These are phyloP conservation scores for Adansonia digitata DNA, from an alignment of 345 rosid genomes.

Conservation along the genomic window DNA sequence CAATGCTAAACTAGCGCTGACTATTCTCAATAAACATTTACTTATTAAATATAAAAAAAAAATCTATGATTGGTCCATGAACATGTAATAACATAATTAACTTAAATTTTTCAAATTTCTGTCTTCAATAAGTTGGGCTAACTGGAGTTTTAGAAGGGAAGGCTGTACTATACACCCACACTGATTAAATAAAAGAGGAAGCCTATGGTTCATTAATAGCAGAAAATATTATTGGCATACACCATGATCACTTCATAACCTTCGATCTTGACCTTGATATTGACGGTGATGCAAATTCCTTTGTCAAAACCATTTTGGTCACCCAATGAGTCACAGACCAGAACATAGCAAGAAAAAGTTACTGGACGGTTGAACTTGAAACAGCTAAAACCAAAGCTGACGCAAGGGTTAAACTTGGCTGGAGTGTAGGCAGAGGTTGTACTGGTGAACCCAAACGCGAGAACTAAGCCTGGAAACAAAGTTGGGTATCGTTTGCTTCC, in stretches of 20 bases:
- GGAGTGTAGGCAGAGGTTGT: constrained; percentile 24
- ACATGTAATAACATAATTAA: too few species aligned
- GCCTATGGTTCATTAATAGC: constrained; percentile 39
- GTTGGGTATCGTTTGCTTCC: constrained; percentile 40
- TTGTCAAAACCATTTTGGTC: constrained; percentile 34
- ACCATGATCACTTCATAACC: constrained; percentile 51
- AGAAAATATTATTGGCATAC: constrained; percentile 33
- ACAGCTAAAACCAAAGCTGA: constrained; percentile 42
- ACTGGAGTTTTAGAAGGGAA: constrained; percentile 43
- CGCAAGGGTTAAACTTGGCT: constrained; percentile 28
- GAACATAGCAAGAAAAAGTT: background rate
- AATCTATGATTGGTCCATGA: too few species aligned
- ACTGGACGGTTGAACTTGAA: constrained; percentile 12
- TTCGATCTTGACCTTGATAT: constrained; percentile 48
- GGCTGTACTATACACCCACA: constrained; percentile 26
- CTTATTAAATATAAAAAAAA: too few species aligned
- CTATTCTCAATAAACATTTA: too few species aligned
- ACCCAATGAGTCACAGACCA: background rate
- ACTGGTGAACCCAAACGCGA: constrained; percentile 37
- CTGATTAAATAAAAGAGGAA: constrained; percentile 32
- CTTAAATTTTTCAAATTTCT: background rate
- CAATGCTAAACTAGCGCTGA: too few species aligned
- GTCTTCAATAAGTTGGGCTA: constrained; percentile 36
- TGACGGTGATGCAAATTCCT: constrained; percentile 40
- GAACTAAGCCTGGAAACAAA: constrained; percentile 37